Evolutionary conservation across 2,329 filamentous ascomycete species (phyloP).

Genomic region (Colletotrichum incanum): DNA sequence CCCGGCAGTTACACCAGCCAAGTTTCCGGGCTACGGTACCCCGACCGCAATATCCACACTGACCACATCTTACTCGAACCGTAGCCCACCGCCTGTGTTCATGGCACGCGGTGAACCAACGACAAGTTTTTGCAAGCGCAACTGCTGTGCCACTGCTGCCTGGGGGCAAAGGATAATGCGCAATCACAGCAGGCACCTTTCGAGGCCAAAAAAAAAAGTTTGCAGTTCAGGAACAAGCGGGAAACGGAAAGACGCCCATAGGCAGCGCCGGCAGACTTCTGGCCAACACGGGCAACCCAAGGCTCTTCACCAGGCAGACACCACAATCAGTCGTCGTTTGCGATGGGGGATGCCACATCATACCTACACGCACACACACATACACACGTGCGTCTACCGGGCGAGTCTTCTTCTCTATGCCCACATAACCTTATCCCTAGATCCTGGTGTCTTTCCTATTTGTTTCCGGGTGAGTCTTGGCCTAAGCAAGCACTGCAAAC

Average conservation of each 20-base stretch:
- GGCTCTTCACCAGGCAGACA: constrained; percentile 2
- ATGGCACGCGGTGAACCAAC: background rate
- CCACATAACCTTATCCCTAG: too few species aligned
- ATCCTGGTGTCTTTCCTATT: background rate
- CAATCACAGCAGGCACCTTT: background rate
- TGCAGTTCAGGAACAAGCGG: background rate
- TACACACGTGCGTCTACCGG: background rate
- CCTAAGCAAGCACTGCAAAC: background rate
- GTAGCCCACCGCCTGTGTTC: background rate
- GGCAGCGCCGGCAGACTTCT: background rate
- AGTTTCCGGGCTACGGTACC: background rate
- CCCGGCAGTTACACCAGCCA: background rate
- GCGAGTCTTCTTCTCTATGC: constrained; percentile 1
- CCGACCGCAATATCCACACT: background rate
- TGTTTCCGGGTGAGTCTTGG: background rate
- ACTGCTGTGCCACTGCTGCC: background rate
- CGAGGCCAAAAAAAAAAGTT: background rate
- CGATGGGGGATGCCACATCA: background rate
- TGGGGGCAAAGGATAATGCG: background rate
- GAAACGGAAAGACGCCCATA: background rate
- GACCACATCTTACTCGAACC: background rate
- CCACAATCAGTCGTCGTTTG: background rate
- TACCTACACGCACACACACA: background rate
- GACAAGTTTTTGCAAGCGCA: background rate
- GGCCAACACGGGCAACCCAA: background rate